Evolutionary conservation across 2,329 filamentous ascomycete species (phyloP).

Genomic region (Exophiala sp.): DNA sequence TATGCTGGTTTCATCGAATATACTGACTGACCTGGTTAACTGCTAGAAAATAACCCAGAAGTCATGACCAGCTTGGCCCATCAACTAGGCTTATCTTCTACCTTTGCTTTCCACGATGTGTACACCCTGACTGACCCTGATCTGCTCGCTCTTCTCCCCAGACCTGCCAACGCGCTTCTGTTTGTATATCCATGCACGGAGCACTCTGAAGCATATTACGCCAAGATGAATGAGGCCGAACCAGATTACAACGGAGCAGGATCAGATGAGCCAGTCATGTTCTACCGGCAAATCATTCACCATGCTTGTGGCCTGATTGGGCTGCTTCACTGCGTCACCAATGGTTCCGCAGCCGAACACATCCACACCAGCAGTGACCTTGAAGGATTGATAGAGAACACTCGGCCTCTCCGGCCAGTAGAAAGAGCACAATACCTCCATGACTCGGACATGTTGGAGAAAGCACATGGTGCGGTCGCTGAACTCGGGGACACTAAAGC

Average conservation of each 20-base stretch:
- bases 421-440: slow-evolving; percentile 53
- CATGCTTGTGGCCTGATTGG: slow-evolving; percentile 59
- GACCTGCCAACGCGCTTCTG: slow-evolving; percentile 53
- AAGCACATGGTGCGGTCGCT: slow-evolving; percentile 26
- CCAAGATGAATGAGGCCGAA: slow-evolving; percentile 41
- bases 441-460: slow-evolving; percentile 37
- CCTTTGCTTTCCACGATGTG: slow-evolving; percentile 53
- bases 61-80: slow-evolving; percentile 51
- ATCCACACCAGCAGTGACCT: slow-evolving; percentile 45
- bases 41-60: slow-evolving; percentile 53
- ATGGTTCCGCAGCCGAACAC: slow-evolving; percentile 44
- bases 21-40: neutral
- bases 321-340: slow-evolving; percentile 53
- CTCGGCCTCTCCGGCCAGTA: slow-evolving; percentile 42
- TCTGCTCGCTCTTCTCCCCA: slow-evolving; percentile 49
- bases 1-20: neutral
- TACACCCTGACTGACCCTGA: slow-evolving; percentile 52
- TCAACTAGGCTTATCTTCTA: slow-evolving; percentile 46
- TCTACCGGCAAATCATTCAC: slow-evolving; percentile 58
- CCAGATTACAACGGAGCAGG: slow-evolving; percentile 47
- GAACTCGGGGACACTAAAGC: slow-evolving; percentile 28
- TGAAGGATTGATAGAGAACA: slow-evolving; percentile 43
- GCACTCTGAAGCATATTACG: slow-evolving; percentile 34
- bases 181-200: slow-evolving; percentile 46
- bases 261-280: slow-evolving; percentile 51